These are phyloP conservation scores for Calocybe cyanea DNA, from an alignment of 768 basidiomycete genomes.

Conservation along the genomic window DNA sequence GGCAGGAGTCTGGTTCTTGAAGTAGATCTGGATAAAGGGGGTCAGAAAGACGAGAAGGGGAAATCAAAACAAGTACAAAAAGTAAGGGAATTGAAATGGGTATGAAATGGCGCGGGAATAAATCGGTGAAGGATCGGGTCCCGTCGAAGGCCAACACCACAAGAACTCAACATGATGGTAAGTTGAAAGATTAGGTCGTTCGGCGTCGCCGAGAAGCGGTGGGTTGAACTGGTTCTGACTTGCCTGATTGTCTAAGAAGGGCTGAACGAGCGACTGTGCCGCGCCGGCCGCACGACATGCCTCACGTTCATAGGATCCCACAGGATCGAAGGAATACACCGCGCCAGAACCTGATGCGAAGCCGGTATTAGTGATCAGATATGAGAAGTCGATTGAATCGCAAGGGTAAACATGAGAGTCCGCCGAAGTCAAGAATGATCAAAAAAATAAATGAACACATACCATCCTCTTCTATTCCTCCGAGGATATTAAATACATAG, in stretches of 20 bases:
- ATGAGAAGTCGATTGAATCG: slow-evolving; percentile 5
- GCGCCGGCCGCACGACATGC: slow-evolving; percentile 95
- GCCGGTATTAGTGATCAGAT: slow-evolving; percentile 4
- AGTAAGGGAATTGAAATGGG: slow-evolving; percentile 16
- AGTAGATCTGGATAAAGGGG: slow-evolving; percentile 74
- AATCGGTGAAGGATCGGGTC: slow-evolving; percentile 47
- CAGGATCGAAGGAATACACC: slow-evolving; percentile 99
- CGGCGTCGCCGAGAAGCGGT: slow-evolving; percentile 14
- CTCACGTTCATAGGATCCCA: slow-evolving; percentile 97
- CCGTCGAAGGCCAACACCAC: slow-evolving; percentile 12
- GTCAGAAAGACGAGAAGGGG: not conserved
- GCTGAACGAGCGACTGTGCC: slow-evolving; percentile 91
- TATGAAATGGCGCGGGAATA: slow-evolving; percentile 30
- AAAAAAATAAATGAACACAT: slow-evolving; percentile 26
- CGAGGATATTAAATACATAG: slow-evolving; percentile 96
- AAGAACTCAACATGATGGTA: slow-evolving; percentile 11
- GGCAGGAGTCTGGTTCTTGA: slow-evolving; percentile 87
- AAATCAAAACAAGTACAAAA: slow-evolving; percentile 18
- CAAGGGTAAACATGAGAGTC: slow-evolving; percentile 14
- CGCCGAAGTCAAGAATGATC: slow-evolving; percentile 18
- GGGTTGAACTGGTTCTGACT: slow-evolving; percentile 27
- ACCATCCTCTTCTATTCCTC: slow-evolving; percentile 97
- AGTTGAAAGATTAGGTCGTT: slow-evolving; percentile 16
- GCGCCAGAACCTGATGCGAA: slow-evolving; percentile 75
- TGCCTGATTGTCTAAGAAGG: slow-evolving; percentile 98